Base-by-base conservation (phyloP, 202 grass and related monocot genomes). In the Saccharum hybrid region DNA sequence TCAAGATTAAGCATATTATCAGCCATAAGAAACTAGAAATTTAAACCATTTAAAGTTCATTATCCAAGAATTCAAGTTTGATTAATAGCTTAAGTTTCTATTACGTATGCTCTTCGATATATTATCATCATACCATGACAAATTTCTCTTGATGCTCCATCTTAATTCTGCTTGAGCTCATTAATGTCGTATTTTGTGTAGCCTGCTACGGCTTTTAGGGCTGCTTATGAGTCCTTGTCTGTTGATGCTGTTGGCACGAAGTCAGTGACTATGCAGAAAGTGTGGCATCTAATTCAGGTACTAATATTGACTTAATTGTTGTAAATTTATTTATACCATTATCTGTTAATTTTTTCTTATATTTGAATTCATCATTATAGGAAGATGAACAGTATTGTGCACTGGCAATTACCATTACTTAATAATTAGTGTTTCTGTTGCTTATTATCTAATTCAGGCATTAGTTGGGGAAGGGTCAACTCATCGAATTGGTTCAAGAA, bases 241-340 rank as follows among this genome's bases (percentile, higher is more conserved):
- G 26, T 88, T 88, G 93, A 96, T 73, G 84, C 73, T 76, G 62
- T 83, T 48, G 89, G 90, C 76, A 85, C 59, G 34, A 98, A 94
- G 61, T 94, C 96, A 63, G 93, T 96, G 67, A 94, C 89, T 19
- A 94, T 99, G 93, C 96, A 92, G 81, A 96, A 99, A 96, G 71
- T 96, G 76, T 99, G 96, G 93, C 93, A 96, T 63, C 87, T 99
- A 21, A 85, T 96, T 87, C 89, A 96, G 93, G 96, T 96, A 94
- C 84, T 34, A 78, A 15, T 21, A 15, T 78, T 81, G 3, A 71
- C 48, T 81, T 76, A 34, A 14, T 38, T 13, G 1, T 16, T 59
- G n/a, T 51, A 23, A 82, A 19, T 10, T 49, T 23, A 16, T 68
- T 61, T 34, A 30, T 52, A 68, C 61, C 34, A 31, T 63, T 42